Evolutionary conservation across 2,329 filamentous ascomycete genomes (phyloP).

Genomic region (Metarhizium sp.): DNA sequence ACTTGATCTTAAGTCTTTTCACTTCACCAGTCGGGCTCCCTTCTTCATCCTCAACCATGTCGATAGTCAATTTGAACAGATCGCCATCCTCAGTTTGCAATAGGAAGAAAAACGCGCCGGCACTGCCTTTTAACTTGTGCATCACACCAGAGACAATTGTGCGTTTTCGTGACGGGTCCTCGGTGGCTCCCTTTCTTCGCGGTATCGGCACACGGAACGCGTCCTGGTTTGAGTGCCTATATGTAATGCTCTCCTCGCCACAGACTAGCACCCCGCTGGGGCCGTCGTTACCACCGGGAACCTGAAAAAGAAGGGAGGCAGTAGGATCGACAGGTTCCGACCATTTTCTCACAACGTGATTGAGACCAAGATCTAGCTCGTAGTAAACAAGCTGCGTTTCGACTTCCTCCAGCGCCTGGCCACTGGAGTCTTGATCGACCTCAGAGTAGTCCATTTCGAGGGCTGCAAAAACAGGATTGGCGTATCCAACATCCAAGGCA

Average conservation of each 20-base stretch:
- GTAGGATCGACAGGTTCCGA: conserved; percentile 86
- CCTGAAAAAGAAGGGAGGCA: conserved; percentile 84
- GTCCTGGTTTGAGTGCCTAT: conserved; percentile 92
- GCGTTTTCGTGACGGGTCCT: conserved; percentile 86
- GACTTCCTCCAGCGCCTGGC: conserved; percentile 67
- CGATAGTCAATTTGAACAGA: conserved; percentile 90
- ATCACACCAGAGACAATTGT: conserved; percentile 86
- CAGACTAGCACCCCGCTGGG: conserved; percentile 94
- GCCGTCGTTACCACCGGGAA: conserved; percentile 86
- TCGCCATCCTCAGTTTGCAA: conserved; percentile 97
- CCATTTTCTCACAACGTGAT: conserved; percentile 96
- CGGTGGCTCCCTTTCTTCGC: conserved; percentile 73
- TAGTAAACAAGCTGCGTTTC: conserved; percentile 96
- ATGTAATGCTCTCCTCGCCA: conserved; percentile 88
- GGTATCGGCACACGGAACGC: conserved; percentile 85
- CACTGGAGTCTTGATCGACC: conserved; percentile 81
- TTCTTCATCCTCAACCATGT: conserved; percentile 75
- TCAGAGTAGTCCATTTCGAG: conserved; percentile 91
- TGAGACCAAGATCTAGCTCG: conserved; percentile 90
- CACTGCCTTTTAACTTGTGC: conserved; percentile 80
- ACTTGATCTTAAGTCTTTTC: conserved; percentile 80
- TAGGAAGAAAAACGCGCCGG: conserved; percentile 91
- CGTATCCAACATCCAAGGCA: conserved; percentile 89
- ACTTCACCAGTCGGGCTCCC: conserved; percentile 76
- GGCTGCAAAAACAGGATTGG: conserved; percentile 92